These are phyloP conservation scores for Tylopilus sp. DNA, from an alignment of 1,284 basidiomycete genomes.

Conservation along the genomic window DNA sequence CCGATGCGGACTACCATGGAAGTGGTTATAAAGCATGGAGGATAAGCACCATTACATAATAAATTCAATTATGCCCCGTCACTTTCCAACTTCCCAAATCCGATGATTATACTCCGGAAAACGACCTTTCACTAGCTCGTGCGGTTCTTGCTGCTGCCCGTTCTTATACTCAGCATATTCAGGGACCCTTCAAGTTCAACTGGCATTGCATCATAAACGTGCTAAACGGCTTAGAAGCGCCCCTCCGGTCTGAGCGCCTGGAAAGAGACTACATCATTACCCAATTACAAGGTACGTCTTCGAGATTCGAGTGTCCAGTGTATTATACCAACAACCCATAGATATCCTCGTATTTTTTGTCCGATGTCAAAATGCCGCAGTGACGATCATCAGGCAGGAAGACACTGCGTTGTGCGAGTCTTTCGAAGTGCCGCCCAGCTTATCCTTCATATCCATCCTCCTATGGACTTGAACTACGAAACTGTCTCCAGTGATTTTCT, in stretches of 20 bases:
- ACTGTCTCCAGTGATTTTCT: slow-evolving; percentile 45
- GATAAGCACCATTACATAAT: no score
- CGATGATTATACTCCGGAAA: slow-evolving; percentile 9
- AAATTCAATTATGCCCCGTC: no score
- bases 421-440: slow-evolving; percentile 27
- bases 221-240: not conserved
- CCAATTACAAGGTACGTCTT: slow-evolving; percentile 20
- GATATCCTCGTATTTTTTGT: slow-evolving; percentile 25
- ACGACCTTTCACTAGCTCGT: not conserved
- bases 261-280: no score
- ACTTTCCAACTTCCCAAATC: slow-evolving; percentile 16
- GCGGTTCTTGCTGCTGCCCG: slow-evolving; percentile 7
- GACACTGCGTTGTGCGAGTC: slow-evolving; percentile 38
- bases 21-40: no score
- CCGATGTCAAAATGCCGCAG: no score
- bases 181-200: not conserved
- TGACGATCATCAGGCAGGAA: slow-evolving; percentile 28
- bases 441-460: slow-evolving; percentile 7
- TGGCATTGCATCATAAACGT: slow-evolving; percentile 15
- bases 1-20: not conserved
- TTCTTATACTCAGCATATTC: slow-evolving; percentile 5
- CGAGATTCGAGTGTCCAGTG: no score
- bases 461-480: slow-evolving; percentile 15
- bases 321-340: no score
- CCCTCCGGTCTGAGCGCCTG: not conserved